Conservation (phyloP, 202 grass and related monocot species). For the Eragrostis tef region DNA sequence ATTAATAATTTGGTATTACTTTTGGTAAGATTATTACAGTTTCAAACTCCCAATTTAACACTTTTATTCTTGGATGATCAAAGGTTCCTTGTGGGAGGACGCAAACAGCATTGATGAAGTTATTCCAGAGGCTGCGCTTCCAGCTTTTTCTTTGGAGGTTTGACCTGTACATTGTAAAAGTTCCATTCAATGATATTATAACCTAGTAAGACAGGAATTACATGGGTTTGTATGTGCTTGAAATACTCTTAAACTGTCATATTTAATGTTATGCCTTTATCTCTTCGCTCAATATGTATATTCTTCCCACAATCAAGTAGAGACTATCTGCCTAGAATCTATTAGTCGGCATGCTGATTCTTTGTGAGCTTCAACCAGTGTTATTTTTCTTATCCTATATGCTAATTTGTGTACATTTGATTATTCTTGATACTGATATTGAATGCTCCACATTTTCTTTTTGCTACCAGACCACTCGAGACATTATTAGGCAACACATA, state of each 20-base stretch:
- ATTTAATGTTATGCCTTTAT: constrained; percentile 35
- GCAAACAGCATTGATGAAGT: constrained; percentile 74
- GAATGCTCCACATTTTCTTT: constrained; percentile 28
- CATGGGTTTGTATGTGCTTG: constrained; percentile 10
- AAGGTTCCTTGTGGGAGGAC: constrained; percentile 86
- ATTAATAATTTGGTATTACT: constrained; percentile 32
- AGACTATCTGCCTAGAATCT: constrained; percentile 31
- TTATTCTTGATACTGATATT: constrained; percentile 47
- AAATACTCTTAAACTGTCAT: constrained; percentile 27
- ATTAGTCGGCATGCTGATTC: constrained; percentile 29
- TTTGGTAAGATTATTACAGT: constrained; percentile 35
- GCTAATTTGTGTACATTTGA: constrained; percentile 22
- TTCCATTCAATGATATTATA: constrained; percentile 25
- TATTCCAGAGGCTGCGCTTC: constrained; percentile 90
- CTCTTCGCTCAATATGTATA: constrained; percentile 24
- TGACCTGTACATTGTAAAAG: constrained; percentile 43
- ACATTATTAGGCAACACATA: constrained; percentile 84
- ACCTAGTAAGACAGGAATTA: constrained; percentile 27
- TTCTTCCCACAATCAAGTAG: constrained; percentile 47
- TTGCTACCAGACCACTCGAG: constrained; percentile 74
- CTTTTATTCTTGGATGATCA: constrained; percentile 46
- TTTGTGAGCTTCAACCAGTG: constrained; percentile 4
- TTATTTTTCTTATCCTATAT: constrained; percentile 22
- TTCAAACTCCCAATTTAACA: constrained; percentile 43
- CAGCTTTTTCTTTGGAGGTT: constrained; percentile 94